Evolutionary conservation across 2,329 filamentous ascomycete species (phyloP), one percentile per base, ranked within the genome.

Genomic region (Nothopassalora personata): DNA sequence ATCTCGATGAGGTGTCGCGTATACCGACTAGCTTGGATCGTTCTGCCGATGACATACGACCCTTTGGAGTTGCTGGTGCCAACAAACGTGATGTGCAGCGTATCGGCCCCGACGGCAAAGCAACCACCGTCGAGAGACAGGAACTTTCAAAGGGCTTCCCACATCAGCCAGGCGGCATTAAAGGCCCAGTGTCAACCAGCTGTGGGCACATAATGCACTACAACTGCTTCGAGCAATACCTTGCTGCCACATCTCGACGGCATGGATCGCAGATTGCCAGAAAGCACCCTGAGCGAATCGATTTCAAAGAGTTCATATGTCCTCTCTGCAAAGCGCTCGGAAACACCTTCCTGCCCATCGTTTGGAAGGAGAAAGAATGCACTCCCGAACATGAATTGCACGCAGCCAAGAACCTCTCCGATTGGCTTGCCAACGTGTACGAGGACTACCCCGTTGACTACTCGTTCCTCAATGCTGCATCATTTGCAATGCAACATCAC

Each of bases 131-230:
- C 4, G 91, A 95, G 72, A 85, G 89, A 52, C 89, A 96, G 74
- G 86, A 86, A 5, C 83, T 99, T 51, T 92, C 93, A 33, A 95
- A 92, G 74, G 94, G 94, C 0, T 99, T 96, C 70, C 88, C 90
- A 2, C 80, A 86, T 6, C 79, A 82, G 9, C 80, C 85, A 45
- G 59, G 66, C 28, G 57, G 60, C 10, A 85, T 85, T 34, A 80
- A 83, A 18, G 94, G 92, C 0, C 89, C 93, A 0, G 88, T 97
- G 1, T 90, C 92, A 10, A 90, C 89, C 36, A 91, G 93, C 9
- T 99, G 94, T 74, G 94, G 94, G 2, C 94, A 99, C 73, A 95
- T 99, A 70, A 99, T 99, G 94, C 94, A 99, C 73, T 97, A 90
- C 72, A 86, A 84, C 66, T 99, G 94, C 75, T 99, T 99, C 71